Conservation (phyloP, 106 monocot genomes). For the Vanilla planifolia region DNA sequence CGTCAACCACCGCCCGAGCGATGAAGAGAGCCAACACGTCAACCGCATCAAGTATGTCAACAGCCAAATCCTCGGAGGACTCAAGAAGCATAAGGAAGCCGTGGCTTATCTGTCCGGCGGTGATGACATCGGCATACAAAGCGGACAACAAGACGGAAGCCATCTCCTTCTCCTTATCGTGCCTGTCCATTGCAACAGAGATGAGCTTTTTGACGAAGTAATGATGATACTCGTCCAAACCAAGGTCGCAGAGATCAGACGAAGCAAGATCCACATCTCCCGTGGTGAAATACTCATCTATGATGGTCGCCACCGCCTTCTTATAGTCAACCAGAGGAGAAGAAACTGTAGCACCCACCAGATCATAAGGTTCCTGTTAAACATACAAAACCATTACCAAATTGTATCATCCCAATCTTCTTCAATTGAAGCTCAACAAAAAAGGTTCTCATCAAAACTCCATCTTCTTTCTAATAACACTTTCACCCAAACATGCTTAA, state of each 20-base stretch:
- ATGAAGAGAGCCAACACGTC: constrained; percentile 88
- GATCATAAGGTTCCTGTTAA: constrained; percentile 81
- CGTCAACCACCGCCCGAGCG: constrained; percentile 94
- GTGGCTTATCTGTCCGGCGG: constrained; percentile 53
- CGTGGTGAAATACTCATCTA: constrained; percentile 91
- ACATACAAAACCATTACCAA: neutral
- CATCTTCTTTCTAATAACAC: too few species aligned
- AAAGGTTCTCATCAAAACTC: too few species aligned
- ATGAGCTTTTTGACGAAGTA: constrained; percentile 91
- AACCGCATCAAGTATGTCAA: constrained; percentile 83
- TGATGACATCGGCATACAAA: constrained; percentile 73
- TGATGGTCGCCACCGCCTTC: constrained; percentile 49
- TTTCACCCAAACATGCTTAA: too few species aligned
- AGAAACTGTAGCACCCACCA: constrained; percentile 55
- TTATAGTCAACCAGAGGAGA: constrained; percentile 79
- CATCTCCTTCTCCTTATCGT: constrained; percentile 98
- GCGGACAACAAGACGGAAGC: constrained; percentile 84
- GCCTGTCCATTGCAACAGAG: constrained; percentile 90
- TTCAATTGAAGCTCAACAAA: too few species aligned
- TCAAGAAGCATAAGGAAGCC: constrained; percentile 83
- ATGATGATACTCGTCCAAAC: constrained; percentile 60
- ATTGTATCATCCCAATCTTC: neutral
- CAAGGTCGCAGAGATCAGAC: constrained; percentile 73
- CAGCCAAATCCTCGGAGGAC: constrained; percentile 74
- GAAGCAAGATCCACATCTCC: constrained; percentile 75